Conservation (phyloP, 768 basidiomycete species). For the Suillus discolor region DNA sequence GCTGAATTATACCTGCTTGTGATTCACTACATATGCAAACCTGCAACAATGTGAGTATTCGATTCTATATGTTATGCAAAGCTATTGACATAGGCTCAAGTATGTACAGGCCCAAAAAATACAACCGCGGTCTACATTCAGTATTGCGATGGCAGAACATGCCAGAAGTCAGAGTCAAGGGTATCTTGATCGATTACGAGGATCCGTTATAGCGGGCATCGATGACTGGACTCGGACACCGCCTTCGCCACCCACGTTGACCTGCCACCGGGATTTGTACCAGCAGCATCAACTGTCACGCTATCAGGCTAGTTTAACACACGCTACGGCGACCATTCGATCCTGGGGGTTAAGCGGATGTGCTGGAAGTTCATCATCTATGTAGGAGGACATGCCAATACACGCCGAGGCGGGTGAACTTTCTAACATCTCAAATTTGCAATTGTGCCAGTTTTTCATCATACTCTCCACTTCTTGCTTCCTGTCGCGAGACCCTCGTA, state of each 20-base stretch:
- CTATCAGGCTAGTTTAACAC: not conserved
- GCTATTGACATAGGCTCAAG: not conserved
- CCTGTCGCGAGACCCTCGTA: slow-evolving; percentile 33
- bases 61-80: not conserved
- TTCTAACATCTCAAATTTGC: slow-evolving; percentile 12
- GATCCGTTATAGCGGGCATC: not conserved
- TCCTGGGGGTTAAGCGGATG: slow-evolving; percentile 44
- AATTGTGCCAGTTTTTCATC: not conserved
- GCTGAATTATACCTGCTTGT: not conserved
- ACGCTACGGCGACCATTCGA: slow-evolving; percentile 21
- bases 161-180: not conserved
- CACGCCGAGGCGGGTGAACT: not conserved
- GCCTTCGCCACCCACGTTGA: not conserved
- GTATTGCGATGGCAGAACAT: not conserved
- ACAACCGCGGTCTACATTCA: not conserved
- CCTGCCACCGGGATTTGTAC: not conserved
- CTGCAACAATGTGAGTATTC: not conserved
- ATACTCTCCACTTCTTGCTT: slow-evolving; percentile 37
- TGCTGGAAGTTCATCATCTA: not conserved
- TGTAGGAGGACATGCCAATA: slow-evolving; percentile 37
- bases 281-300: not conserved
- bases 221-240: not conserved
- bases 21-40: not conserved
- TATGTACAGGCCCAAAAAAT: not conserved
- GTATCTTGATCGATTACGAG: not conserved